phyloP scores from a whole-genome alignment of 1,139 yeast species.

The Starmera stellimalicola region DNA sequence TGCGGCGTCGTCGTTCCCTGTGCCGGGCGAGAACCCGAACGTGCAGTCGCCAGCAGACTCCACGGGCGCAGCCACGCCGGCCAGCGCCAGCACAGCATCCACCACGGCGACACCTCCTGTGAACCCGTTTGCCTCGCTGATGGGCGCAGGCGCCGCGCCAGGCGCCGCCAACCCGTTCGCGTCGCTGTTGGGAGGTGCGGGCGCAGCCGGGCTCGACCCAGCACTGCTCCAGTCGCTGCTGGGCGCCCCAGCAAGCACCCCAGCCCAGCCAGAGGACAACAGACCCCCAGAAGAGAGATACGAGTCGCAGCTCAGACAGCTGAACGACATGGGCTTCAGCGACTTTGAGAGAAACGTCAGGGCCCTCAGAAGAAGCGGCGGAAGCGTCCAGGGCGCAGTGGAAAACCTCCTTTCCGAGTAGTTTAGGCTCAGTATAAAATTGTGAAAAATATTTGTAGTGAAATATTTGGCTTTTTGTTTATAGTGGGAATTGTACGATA shows the following conservation, averaged over 20 bases:
- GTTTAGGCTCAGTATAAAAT: not conserved
- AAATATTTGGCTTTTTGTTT: too few relatives aligned
- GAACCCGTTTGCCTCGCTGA: constrained; percentile 21
- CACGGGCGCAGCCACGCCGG: constrained; percentile 8
- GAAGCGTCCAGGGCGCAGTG: constrained; percentile 94
- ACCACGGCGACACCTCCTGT: constrained; percentile 8
- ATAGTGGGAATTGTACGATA: too few relatives aligned
- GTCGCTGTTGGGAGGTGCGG: constrained; percentile 13
- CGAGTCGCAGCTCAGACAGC: constrained; percentile 81
- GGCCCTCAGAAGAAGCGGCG: constrained; percentile 91
- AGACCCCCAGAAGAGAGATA: constrained; percentile 96
- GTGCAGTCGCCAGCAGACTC: constrained; percentile 17
- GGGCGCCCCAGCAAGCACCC: constrained; percentile 26
- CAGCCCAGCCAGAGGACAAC: constrained; percentile 45
- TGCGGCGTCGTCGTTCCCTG: constrained; percentile 22
- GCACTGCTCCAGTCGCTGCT: constrained; percentile 31
- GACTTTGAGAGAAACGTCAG: constrained; percentile 89
- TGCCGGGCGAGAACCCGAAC: constrained; percentile 23
- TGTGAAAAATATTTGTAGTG: too few relatives aligned
- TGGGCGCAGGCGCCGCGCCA: constrained; percentile 27
- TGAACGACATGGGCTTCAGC: constrained; percentile 93
- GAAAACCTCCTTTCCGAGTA: constrained; percentile 67
- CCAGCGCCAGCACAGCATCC: constrained; percentile 8
- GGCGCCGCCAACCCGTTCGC: constrained; percentile 36
- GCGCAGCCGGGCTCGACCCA: constrained; percentile 26